Evolutionary conservation across 73 alveolate species (phyloP).

Genomic region (Paramecium biaurelia): DNA sequence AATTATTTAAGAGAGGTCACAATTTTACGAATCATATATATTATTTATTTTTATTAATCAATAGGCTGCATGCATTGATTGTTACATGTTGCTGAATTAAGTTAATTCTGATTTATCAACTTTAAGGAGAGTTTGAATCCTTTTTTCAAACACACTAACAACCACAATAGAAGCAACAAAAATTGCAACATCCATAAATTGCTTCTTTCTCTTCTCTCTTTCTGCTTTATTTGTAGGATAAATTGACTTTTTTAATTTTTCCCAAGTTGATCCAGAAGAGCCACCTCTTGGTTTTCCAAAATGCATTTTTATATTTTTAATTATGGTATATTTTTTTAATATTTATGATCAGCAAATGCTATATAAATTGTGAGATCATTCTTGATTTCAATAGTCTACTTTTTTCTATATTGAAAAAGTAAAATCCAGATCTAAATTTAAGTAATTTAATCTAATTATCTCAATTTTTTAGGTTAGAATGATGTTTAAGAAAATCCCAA

Average conservation of each 20-base stretch:
- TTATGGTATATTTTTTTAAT: constrained; percentile 8
- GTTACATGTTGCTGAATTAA: constrained; percentile 17
- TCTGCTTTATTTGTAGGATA: constrained; percentile 44
- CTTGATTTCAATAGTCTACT: constrained; percentile 28
- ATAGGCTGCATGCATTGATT: constrained; percentile 8
- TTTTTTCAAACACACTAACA: constrained; percentile 36
- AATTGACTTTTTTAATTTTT: constrained; percentile 3
- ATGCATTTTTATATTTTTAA: neutral
- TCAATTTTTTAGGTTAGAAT: neutral
- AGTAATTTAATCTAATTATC: neutral
- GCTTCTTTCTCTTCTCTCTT: constrained; percentile 39
- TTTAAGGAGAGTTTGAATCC: neutral
- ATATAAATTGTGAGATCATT: neutral
- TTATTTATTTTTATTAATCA: constrained; percentile 8
- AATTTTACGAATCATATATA: constrained; percentile 40
- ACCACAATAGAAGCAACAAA: constrained; percentile 34
- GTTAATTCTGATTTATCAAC: constrained; percentile 53
- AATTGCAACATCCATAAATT: neutral
- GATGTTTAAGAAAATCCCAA: neutral
- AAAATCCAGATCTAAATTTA: neutral
- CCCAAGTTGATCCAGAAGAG: constrained; percentile 23
- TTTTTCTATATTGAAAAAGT: neutral
- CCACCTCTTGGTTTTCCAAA: neutral
- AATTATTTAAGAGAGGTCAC: constrained; percentile 31
- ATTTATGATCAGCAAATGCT: constrained; percentile 3